Evolutionary conservation across 768 basidiomycete genomes (phyloP), one percentile per base, ranked within the genome.

Genomic region (Russula sp.): DNA sequence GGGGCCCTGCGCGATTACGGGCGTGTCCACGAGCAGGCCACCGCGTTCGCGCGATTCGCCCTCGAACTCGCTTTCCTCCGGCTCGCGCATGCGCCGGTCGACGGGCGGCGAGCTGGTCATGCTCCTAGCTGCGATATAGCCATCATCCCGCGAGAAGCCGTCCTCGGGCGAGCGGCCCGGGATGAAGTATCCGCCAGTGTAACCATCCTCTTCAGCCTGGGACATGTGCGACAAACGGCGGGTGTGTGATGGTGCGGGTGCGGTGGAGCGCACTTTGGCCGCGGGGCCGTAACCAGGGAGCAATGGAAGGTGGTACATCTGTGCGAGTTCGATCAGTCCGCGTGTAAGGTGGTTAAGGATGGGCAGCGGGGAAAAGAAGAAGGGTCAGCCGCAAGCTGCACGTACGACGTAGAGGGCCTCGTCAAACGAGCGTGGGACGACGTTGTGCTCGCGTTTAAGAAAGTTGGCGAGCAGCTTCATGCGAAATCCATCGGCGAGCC

Each of bases 301-400:
- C 4, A 98, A 78, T 2, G 95, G 95, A 0, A 96, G 79, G 70
- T 92, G 89, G 70, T 98, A 96, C 77, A 95, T 86, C 93, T 94
- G 63, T n/a, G 35, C 38, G 6, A n/a, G n/a, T n/a, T n/a, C n/a
- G n/a, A n/a, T n/a, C n/a, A n/a, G n/a, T 8, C 7, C 34, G 20
- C 34, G 18, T 16, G 48, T 14, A 13, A 16, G 9, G 10, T 18
- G 8, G n/a, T n/a, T 3, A 9, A 8, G 29, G 35, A 16, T 65
- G 46, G 32, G 50, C 16, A 7, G 25, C 25, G 25, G 25, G 25
- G 25, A 29, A 29, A 29, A n/a, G n/a, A 29, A 29, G 25, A 29
- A 29, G 3, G 25, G 25, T 29, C 11, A 14, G 25, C 3, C 22
- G 32, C 2, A 35, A 16, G 48, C 46, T 25, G 39, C n/a, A 80